Base-by-base conservation (phyloP, 2,329 filamentous ascomycete genomes). In the Botrytis elliptica region DNA sequence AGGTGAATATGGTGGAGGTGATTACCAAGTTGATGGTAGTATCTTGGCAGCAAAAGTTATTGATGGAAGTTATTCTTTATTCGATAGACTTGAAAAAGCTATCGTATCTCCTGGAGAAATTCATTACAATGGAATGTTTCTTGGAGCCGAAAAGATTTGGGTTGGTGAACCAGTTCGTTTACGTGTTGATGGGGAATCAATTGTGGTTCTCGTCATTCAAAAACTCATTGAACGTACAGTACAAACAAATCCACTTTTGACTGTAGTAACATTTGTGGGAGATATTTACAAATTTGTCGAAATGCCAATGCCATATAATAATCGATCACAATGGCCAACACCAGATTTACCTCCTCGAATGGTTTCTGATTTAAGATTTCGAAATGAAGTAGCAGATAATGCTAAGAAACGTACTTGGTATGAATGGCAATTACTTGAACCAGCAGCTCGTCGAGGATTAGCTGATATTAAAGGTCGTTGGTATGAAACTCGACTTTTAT, bases 61-160 rank as follows among this genome's bases (percentile, higher is more conserved):
- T 49, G 88, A 89, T 77, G 82, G 83, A 38, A 86, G 86, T 40
- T 89, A 88, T 77, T 88, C 87, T 0, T 84, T 86, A 3, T 85
- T 88, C 73, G 84, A 85, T 67, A 82, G 80, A n/a, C 80, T 85
- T n/a, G 83, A 83, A 62, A 83, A 81, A 33, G 77, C 80, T 1
- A 78, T 83, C 2, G 80, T 81, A 4, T 79, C 80, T 36, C 79
- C 81, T 10, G 83, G 83, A 22, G 84, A 85, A 64, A 79, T 82
- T 5, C 82, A 85, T 71, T 89, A 86, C 79, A 86, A 86, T 73
- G 86, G 86, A 46, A 82, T 89, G 68, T 90, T 84, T 78, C 79
- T 89, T 0, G 88, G 88, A 9, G 87, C 85, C 2, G 88, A 90
- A 77, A 89, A 89, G 79, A 83, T 89, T 36, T 90, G 87, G 86